These are phyloP conservation scores for Allium fistulosum DNA, from an alignment of 106 monocot genomes.

Conservation along the genomic window DNA sequence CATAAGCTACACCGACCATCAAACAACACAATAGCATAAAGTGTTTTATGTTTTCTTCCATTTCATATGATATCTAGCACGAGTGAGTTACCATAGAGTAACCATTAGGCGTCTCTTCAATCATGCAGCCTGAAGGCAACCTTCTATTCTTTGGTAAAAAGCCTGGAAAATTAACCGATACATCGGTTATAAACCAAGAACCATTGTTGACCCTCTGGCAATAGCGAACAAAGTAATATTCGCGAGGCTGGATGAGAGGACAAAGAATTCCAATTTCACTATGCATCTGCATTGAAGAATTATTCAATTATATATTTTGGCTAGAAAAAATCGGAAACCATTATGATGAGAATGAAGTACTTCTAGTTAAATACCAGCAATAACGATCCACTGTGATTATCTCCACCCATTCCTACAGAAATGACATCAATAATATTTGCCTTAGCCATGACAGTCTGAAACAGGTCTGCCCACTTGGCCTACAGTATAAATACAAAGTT, in stretches of 20 bases:
- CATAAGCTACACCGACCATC: no score
- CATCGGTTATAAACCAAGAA: constrained; percentile 63
- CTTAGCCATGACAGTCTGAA: no score
- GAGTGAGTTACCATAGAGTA: constrained; percentile 49
- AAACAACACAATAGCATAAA: no score
- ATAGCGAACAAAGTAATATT: constrained; percentile 73
- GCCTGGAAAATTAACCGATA: constrained; percentile 45
- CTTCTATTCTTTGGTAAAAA: constrained; percentile 17
- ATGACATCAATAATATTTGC: no score
- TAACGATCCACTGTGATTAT: no score
- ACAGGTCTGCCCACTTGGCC: no score
- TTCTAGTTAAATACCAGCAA: no score
- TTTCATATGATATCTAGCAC: background rate
- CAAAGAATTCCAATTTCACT: constrained; percentile 75
- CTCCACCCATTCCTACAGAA: no score
- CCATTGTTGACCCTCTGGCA: constrained; percentile 73
- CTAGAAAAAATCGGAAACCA: no score
- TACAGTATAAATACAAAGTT: no score
- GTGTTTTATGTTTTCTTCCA: background rate
- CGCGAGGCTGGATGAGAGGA: constrained; percentile 61
- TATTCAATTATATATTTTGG: no score
- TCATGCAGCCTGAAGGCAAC: constrained; percentile 82
- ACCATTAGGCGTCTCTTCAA: constrained; percentile 73
- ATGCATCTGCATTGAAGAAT: constrained; percentile 43
- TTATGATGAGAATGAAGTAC: no score